These are phyloP conservation scores for Penicillium samsonianum DNA, from an alignment of 495 filamentous ascomycete species.

Conservation along the genomic window DNA sequence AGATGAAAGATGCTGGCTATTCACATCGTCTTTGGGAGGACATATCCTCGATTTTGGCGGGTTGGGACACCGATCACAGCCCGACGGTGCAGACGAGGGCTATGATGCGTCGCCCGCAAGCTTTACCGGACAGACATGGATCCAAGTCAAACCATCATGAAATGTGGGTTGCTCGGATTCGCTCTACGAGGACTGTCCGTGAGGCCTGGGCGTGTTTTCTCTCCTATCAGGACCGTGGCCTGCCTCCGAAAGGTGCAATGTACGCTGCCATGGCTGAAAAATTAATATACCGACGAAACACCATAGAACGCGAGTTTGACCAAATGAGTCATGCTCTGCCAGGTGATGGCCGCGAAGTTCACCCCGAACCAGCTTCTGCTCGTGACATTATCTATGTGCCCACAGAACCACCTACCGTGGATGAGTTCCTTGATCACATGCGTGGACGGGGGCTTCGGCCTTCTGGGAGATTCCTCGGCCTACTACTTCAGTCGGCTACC, in stretches of 20 bases:
- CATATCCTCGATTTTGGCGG: constrained; percentile 56
- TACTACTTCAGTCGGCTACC: constrained; percentile 48
- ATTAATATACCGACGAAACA: constrained; percentile 46
- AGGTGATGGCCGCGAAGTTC: constrained; percentile 62
- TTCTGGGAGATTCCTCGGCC: constrained; percentile 42
- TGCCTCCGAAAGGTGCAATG: constrained; percentile 37
- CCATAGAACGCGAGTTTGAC: constrained; percentile 24
- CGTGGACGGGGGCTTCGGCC: constrained; percentile 47
- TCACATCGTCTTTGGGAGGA: constrained; percentile 55
- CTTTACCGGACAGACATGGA: constrained; percentile 20
- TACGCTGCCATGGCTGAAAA: constrained; percentile 66
- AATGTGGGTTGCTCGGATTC: constrained; percentile 63
- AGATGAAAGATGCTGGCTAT: constrained; percentile 69
- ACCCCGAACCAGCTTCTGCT: constrained; percentile 56
- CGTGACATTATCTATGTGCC: constrained; percentile 59
- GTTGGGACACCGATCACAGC: constrained; percentile 68
- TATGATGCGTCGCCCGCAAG: constrained; percentile 29
- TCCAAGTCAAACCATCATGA: constrained; percentile 19
- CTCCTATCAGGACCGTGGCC: constrained; percentile 47
- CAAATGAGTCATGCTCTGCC: constrained; percentile 43
- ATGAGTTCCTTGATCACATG: constrained; percentile 59
- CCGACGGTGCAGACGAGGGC: constrained; percentile 69
- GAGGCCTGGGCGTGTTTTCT: constrained; percentile 75
- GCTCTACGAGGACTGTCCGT: constrained; percentile 64
- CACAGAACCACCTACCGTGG: constrained; percentile 54